Evolutionary conservation across 768 basidiomycete genomes (phyloP).

Genomic region (Tricholoma furcatifolium): DNA sequence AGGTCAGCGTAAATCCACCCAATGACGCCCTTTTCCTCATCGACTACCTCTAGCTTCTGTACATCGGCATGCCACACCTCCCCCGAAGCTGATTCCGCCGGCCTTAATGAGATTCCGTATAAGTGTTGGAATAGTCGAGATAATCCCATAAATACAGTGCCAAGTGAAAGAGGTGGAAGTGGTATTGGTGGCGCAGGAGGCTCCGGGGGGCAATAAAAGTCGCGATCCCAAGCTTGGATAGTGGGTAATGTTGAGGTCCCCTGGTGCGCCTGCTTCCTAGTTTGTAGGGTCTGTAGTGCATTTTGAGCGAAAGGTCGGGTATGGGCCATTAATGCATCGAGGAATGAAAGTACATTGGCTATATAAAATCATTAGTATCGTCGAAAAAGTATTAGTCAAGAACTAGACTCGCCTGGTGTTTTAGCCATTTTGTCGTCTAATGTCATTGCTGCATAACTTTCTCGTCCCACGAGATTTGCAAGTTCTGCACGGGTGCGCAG

Average conservation of each 20-base stretch:
- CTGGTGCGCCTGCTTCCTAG: slow-evolving; percentile 76
- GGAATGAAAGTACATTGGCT: slow-evolving; percentile 88
- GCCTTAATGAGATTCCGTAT: slow-evolving; percentile 83
- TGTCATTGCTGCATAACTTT: slow-evolving; percentile 85
- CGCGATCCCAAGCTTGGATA: slow-evolving; percentile 96
- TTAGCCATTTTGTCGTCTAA: slow-evolving; percentile 97
- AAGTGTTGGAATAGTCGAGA: slow-evolving; percentile 84
- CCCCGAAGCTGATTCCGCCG: slow-evolving; percentile 63
- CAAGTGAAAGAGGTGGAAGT: slow-evolving; percentile 76
- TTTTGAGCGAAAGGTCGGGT: slow-evolving; percentile 74
- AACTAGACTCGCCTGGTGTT: slow-evolving; percentile 64
- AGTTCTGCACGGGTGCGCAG: slow-evolving; percentile 78
- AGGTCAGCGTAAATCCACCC: slow-evolving; percentile 97
- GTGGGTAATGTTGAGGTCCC: slow-evolving; percentile 52
- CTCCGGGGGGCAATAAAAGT: slow-evolving; percentile 86
- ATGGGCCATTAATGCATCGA: slow-evolving; percentile 77
- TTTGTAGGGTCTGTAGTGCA: slow-evolving; percentile 66
- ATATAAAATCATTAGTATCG: not conserved
- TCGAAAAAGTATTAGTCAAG: not conserved
- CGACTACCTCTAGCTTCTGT: slow-evolving; percentile 89
- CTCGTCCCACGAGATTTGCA: slow-evolving; percentile 79
- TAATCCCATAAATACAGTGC: slow-evolving; percentile 82
- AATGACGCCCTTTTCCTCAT: slow-evolving; percentile 81
- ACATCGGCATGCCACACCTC: slow-evolving; percentile 92
- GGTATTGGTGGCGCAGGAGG: slow-evolving; percentile 73